phyloP scores from a whole-genome alignment of 2,329 filamentous ascomycete species.

The Tolypocladium cylindrosporum region DNA sequence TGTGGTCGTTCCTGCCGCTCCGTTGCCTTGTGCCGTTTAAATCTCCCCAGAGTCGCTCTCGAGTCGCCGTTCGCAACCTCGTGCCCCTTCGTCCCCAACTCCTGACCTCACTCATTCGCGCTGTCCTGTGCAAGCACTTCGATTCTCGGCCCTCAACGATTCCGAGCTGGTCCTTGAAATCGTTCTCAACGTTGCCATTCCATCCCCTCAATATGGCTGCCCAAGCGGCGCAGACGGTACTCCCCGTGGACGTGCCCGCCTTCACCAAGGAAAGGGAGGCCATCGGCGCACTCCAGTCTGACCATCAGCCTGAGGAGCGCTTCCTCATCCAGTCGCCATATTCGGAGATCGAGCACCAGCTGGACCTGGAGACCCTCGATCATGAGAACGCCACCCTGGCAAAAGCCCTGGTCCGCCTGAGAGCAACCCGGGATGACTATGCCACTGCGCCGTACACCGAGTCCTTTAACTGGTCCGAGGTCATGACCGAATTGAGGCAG shows the following conservation, averaged over 20 bases:
- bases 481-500: conserved; percentile 47
- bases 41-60: background rate
- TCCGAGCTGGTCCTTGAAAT: background rate
- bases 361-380: conserved; percentile 60
- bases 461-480: conserved; percentile 66
- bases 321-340: conserved; percentile 66
- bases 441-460: conserved; percentile 63
- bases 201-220: conserved; percentile 15
- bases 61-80: background rate
- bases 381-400: conserved; percentile 59
- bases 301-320: conserved; percentile 10
- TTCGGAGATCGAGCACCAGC: conserved; percentile 56
- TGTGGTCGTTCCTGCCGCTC: background rate
- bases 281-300: conserved; percentile 15
- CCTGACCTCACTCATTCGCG: background rate
- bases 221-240: conserved; percentile 13
- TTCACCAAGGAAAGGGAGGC: conserved; percentile 14
- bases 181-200: background rate
- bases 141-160: background rate
- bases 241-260: conserved; percentile 11
- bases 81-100: background rate
- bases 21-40: background rate
- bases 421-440: conserved; percentile 57
- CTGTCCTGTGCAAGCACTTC: background rate
- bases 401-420: conserved; percentile 56